These are phyloP conservation scores for Blastobotrys robertii DNA, from an alignment of 805 yeast species.

Conservation along the genomic window DNA sequence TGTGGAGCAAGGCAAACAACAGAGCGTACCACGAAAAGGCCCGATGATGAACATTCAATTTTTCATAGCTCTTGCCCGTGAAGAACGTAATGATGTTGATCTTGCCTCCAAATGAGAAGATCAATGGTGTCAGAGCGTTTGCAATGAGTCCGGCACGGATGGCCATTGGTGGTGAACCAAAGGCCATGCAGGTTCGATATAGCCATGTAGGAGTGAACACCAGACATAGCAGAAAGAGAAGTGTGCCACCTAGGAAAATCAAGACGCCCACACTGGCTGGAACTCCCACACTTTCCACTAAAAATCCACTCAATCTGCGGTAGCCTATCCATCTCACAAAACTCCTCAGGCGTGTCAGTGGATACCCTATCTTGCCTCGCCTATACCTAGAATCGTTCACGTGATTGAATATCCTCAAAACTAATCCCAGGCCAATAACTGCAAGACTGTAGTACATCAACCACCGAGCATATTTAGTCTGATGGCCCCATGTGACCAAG, in stretches of 20 bases:
- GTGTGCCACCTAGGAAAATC: slow-evolving; percentile 3
- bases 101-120: slow-evolving; percentile 14
- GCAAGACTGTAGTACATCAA: slow-evolving; percentile 9
- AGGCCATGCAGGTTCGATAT: slow-evolving; percentile 12
- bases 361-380: background rate
- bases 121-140: slow-evolving; percentile 17
- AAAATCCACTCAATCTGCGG: slow-evolving; percentile 3
- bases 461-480: slow-evolving; percentile 9
- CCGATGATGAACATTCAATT: slow-evolving; percentile 12
- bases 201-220: slow-evolving; percentile 12
- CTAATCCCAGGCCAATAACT: slow-evolving; percentile 6
- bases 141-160: slow-evolving; percentile 15
- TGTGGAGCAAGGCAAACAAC: slow-evolving; percentile 13
- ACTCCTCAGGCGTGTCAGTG: slow-evolving; percentile 4
- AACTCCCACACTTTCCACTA: slow-evolving; percentile 1
- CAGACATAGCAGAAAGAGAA: slow-evolving; percentile 5
- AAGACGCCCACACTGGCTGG: slow-evolving; percentile 10
- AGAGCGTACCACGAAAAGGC: slow-evolving; percentile 10
- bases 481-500: slow-evolving; percentile 6
- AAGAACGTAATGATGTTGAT: slow-evolving; percentile 11
- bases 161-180: slow-evolving; percentile 17
- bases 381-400: slow-evolving; percentile 5
- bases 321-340: slow-evolving; percentile 11
- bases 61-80: slow-evolving; percentile 15
- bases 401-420: slow-evolving; percentile 3